Evolutionary conservation across 2,329 filamentous ascomycete species (phyloP), one percentile per base, ranked within the genome.

Genomic region (Leptosphaerulina australis): DNA sequence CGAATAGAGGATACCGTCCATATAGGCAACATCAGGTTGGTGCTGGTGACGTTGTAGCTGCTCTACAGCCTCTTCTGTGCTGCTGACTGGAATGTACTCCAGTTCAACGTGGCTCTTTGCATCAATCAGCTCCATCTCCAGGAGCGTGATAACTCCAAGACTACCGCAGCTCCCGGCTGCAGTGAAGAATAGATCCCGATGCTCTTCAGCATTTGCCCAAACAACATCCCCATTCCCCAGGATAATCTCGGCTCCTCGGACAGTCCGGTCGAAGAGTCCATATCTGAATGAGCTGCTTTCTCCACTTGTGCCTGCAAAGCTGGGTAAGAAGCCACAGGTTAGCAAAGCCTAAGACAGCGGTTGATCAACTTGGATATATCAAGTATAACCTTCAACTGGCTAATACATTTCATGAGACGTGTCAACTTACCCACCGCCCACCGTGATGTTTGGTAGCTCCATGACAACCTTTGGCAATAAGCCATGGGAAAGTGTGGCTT

Each of bases 401-500:
- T 15, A 33, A 11, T 14, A 20, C 17, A 22, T 3, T 5, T 44
- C 22, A 17, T 9, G 31, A 18, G n/a, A 12, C 14, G 1, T 10
- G 4, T 11, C 20, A 18, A 62, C 62, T 58, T 50, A 65, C 0
- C 83, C 85, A 2, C 86, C 86, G 11, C 86, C 86, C 0, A 81
- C 82, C 0, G 86, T 89, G 55, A 88, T 89, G 0, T 84, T 84
- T 0, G 85, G 85, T 39, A 89, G 86, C 60, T 89, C 86, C 82
- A 88, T 88, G 3, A 89, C 84, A 0, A 89, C 84, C 0, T 80
- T 81, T 1, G 81, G 85, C 1, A 89, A 70, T 0, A 88, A 72
- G 0, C 81, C 81, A 38, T 82, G 64, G 4, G 72, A 67, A 36
- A 85, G 60, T 0, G 84, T 84, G 1, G 79, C 82, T 44, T 81